phyloP scores from a whole-genome alignment of 2,329 filamentous ascomycete species.

The Elsinoe perseae region DNA sequence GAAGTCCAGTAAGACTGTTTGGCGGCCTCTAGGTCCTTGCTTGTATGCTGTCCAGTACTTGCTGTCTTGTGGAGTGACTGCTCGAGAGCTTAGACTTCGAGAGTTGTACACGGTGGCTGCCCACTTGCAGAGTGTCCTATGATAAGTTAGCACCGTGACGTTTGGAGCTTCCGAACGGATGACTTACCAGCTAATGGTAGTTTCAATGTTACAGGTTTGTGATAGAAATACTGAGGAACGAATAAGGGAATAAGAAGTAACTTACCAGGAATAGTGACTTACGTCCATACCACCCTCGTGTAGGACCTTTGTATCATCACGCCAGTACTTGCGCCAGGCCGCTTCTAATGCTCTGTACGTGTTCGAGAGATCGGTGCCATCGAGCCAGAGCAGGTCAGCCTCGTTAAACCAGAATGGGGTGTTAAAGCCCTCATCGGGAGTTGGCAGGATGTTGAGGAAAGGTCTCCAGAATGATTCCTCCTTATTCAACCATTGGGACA shows the following conservation, averaged over 20 bases:
- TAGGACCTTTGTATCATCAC: slow-evolving; percentile 28
- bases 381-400: slow-evolving; percentile 29
- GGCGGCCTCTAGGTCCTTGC: slow-evolving; percentile 22
- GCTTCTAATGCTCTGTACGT: slow-evolving; percentile 27
- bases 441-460: slow-evolving; percentile 30
- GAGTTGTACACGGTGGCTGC: slow-evolving; percentile 47
- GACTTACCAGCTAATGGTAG: not conserved
- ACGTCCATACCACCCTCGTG: slow-evolving; percentile 26
- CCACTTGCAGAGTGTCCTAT: slow-evolving; percentile 43
- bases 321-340: slow-evolving; percentile 33
- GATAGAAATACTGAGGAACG: no score
- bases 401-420: slow-evolving; percentile 31
- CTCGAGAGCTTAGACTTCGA: slow-evolving; percentile 42
- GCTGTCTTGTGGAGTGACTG: slow-evolving; percentile 28
- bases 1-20: slow-evolving; percentile 31
- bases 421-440: slow-evolving; percentile 25
- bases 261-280: slow-evolving; percentile 37
- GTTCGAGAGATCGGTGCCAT: slow-evolving; percentile 30
- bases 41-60: slow-evolving; percentile 33
- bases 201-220: not conserved
- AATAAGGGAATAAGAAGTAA: slow-evolving; percentile 16
- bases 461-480: slow-evolving; percentile 32
- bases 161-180: not conserved
- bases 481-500: slow-evolving; percentile 29
- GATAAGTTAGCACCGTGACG: not conserved